phyloP scores from a whole-genome alignment of 2,329 filamentous ascomycete genomes.

The Aspergillus neoniger region DNA sequence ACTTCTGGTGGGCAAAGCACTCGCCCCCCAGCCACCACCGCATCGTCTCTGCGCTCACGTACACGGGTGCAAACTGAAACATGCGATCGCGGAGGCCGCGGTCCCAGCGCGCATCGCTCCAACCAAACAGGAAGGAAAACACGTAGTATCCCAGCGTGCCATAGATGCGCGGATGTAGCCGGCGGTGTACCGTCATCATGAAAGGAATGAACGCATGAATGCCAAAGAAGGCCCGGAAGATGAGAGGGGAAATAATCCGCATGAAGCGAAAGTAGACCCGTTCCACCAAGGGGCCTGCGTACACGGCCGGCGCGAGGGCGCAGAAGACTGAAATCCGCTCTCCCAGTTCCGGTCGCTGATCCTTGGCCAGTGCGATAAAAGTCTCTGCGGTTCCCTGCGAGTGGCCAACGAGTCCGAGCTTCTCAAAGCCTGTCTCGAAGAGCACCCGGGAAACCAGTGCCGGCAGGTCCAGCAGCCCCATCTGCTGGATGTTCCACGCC shows the following conservation, averaged over 20 bases:
- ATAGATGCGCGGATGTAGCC: conserved; percentile 69
- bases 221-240: conserved; percentile 83
- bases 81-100: conserved; percentile 73
- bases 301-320: conserved; percentile 84
- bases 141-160: conserved; percentile 83
- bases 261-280: conserved; percentile 94
- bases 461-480: conserved; percentile 85
- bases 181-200: conserved; percentile 80
- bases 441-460: conserved; percentile 79
- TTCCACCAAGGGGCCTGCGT: conserved; percentile 80
- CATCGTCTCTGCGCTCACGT: conserved; percentile 87
- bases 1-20: conserved; percentile 82
- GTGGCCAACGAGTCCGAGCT: conserved; percentile 80
- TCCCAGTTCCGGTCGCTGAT: conserved; percentile 82
- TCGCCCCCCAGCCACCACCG: conserved; percentile 91
- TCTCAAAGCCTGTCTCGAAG: conserved; percentile 77
- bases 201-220: conserved; percentile 91
- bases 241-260: conserved; percentile 70
- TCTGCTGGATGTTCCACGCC: conserved; percentile 93
- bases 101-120: conserved; percentile 85
- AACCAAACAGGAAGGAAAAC: conserved; percentile 86
- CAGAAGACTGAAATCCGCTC: conserved; percentile 86
- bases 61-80: conserved; percentile 91
- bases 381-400: conserved; percentile 90
- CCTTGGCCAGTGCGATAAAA: conserved; percentile 83